Evolutionary conservation across 2,329 filamentous ascomycete genomes (phyloP), one percentile per base, ranked within the genome.

Genomic region (Berkeleyomyces rouxiae): DNA sequence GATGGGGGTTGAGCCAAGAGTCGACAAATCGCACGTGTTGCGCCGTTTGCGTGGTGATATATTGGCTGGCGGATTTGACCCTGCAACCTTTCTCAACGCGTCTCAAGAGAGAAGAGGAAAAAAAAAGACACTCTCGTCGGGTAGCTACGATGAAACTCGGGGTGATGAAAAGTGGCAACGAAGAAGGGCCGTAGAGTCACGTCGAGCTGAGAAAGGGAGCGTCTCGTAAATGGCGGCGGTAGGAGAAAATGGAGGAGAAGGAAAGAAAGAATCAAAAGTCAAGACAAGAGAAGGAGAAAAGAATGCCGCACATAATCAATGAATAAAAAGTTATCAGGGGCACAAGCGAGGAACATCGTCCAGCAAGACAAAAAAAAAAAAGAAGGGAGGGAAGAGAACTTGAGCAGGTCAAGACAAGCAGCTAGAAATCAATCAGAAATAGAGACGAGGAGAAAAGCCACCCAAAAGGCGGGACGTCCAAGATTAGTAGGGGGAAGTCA

Each of bases 371-470:
- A 49, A 53, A 59, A 39, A 42, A 59, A 13, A 37, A 46, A 40
- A 61, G 33, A 16, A 61, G 43, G 49, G 23, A 47, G 59, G 36
- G 43, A 2, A 6, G 23, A 43, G 53, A 49, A 58, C 44, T 31
- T 47, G 42, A 42, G 61, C 31, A 16, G 5, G 51, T 40, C 11
- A 36, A 40, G 33, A 58, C 5, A 36, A 62, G 11, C 31, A 59
- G 3, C 9, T 16, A 40, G 7, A 57, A 40, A 62, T 53, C 40
- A 44, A 63, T 6, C 5, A 37, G 11, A 42, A 46, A 62, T 5
- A 42, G 33, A 46, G 37, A 42, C 51, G 11, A 37, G 7, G 4
- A 47, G 47, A 62, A 62, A 62, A 62, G 39, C 61, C 49, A 62
- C 61, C 33, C 55, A 59, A 42, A 36, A 61, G 55, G 61, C 40